Evolutionary conservation across 805 yeast genomes (phyloP), one percentile per base, ranked within the genome.

Genomic region (Metschnikowia aberdeeniae): DNA sequence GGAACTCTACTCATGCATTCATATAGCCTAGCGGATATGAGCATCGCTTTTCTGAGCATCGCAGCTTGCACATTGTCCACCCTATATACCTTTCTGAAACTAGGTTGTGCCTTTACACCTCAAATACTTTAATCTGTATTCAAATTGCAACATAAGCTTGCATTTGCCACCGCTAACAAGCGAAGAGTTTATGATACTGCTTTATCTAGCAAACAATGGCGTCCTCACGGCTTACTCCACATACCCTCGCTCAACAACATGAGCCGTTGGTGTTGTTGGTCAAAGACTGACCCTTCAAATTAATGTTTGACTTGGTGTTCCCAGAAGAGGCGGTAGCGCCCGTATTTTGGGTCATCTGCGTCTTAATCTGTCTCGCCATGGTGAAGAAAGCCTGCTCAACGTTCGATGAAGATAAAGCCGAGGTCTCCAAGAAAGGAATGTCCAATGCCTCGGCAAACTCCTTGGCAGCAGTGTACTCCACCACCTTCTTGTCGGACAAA

Each of bases 341-440:
- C 56, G 72, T 78, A 61, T 78, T 70, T 54, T 74, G 83, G 34
- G 92, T 84, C 88, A 93, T 89, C 63, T 89, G 89, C 54, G 95
- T 93, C 76, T 93, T 93, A 65, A 93, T 93, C 68, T 93, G 97
- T 68, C 96, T 86, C 9, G 98, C 96, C 99, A 93, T 93, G 55
- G 97, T 89, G 76, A 88, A 82, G 73, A 93, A 93, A 10, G 98
- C 98, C 69, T 93, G 97, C 68, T 93, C 99, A 57, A 93, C 99
- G 64, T 93, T 93, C 47, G 97, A 89, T 30, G 97, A 86, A 60
- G 86, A 86, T 66, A 89, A 80, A 24, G 99, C 99, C 32, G 95
- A 86, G 9, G 99, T 93, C 72, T 93, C 99, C 68, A 93, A 78
- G 68, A 93, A 89, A 54, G 97, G 96, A 62, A 93, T 86, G 56